Evolutionary conservation across 805 yeast genomes (phyloP).

Genomic region (Yarrowia sp.): DNA sequence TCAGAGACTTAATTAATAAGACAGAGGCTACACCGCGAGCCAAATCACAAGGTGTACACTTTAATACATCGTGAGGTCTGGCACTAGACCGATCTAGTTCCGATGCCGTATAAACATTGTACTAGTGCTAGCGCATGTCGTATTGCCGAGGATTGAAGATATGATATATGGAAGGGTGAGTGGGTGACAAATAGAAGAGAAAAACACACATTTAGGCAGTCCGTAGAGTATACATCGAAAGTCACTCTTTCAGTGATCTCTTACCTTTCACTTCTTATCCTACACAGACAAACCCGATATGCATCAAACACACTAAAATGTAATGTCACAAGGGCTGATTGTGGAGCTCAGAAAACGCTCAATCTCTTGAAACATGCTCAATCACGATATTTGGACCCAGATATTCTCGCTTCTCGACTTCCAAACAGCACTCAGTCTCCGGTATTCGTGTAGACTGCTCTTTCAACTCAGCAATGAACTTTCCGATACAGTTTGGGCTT

Average conservation of each 20-base stretch:
- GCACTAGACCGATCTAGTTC: too few species aligned
- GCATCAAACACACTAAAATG: conserved; percentile 1
- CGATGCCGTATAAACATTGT: too few species aligned
- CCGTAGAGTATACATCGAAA: too few species aligned
- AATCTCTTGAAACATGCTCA: conserved; percentile 6
- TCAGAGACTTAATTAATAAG: too few species aligned
- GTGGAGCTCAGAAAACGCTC: background rate
- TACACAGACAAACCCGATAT: background rate
- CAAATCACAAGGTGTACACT: too few species aligned
- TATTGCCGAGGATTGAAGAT: background rate
- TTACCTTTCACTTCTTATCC: background rate
- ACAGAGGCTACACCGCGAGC: too few species aligned
- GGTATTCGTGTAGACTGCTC: conserved; percentile 7
- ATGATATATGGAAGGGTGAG: too few species aligned
- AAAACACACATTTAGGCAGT: too few species aligned
- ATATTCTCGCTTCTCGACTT: conserved; percentile 4
- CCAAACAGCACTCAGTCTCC: conserved; percentile 2
- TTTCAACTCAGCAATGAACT: conserved; percentile 7
- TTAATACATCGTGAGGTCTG: too few species aligned
- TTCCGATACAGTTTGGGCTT: conserved; percentile 9
- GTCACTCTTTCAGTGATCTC: too few species aligned
- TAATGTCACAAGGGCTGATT: background rate
- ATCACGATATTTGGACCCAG: conserved; percentile 18
- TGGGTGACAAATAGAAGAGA: too few species aligned
- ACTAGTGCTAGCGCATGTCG: background rate